Base-by-base conservation (phyloP, 805 yeast species). In the Kodamaea kaohsiungensis region DNA sequence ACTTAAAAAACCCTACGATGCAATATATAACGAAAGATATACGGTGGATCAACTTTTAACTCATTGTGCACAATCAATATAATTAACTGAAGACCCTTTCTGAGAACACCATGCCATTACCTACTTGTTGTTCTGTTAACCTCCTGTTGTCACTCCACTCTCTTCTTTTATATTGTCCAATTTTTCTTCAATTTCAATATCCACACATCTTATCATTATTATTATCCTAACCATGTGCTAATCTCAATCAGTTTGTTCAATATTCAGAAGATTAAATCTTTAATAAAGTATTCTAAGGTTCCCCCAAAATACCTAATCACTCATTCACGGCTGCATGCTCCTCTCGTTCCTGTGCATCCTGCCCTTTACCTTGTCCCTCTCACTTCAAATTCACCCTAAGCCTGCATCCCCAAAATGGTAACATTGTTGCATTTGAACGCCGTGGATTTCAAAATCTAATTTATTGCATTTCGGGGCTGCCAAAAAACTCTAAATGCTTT, bases 401-500 rank as follows among this genome's bases (percentile, higher is more conserved):
- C 35, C 35, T 30, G 35, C 35, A 30, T 30, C 13, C 13, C 13
- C 3, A 30, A 30, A 30, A 30, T 22, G 27, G 51, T 43, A 48
- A 48, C 51, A 48, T 25, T n/a, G 51, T 48, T 49, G 18, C 52
- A 43, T 19, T 25, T 35, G 52, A 30, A 15, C 48, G 52, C 27
- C 42, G n/a, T n/a, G 48, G 52, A 48, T 48, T 43, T 43, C 48
- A 43, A 22, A 16, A 5, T 30, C 35, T 30, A 30, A 30, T 30
- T 30, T 30, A 30, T 12, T 43, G 46, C 15, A 43, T 6, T 16
- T 13, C 46, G 25, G n/a, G 25, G 13, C 5, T 30, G 35, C 35
- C 35, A 30, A 30, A n/a, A 30, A 30, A 30, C 35, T 30, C 10
- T 30, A 30, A 30, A 30, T 30, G 3, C 35, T 5, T 30, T 30